Percentiles rank a stretch among this genome's conserved stretches.
These are phyloP conservation scores for Phytophthora agathidicida DNA, from an alignment of 352 stramenopile species.

Conservation along the genomic window DNA sequence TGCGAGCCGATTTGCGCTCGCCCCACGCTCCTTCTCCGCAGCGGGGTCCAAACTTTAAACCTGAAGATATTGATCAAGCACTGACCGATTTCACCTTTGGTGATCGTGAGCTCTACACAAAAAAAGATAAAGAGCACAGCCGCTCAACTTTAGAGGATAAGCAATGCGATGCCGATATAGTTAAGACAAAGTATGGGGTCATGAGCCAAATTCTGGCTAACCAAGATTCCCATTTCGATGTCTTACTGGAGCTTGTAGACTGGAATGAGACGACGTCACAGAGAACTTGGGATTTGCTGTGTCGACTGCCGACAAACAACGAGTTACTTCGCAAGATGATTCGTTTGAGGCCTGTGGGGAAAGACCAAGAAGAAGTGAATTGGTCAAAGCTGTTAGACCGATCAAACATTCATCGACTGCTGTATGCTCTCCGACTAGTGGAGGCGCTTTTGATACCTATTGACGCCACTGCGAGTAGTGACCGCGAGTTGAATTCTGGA, in stretches of 20 bases:
- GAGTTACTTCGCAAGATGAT: slow-evolving; percentile 71
- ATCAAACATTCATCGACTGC: slow-evolving; percentile 53
- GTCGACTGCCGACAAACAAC: slow-evolving; percentile 72
- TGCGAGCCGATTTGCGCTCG: slow-evolving; percentile 49
- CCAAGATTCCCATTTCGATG: slow-evolving; percentile 53
- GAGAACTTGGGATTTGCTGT: slow-evolving; percentile 78
- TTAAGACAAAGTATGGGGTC: slow-evolving; percentile 33
- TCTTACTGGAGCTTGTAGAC: slow-evolving; percentile 65
- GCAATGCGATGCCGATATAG: not conserved
- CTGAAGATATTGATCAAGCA: slow-evolving; percentile 34
- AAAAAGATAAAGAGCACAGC: not conserved
- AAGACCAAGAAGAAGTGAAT: slow-evolving; percentile 21
- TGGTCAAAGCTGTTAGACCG: slow-evolving; percentile 59
- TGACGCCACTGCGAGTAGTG: slow-evolving; percentile 1
- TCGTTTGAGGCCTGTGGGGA: slow-evolving; percentile 36
- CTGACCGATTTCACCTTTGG: slow-evolving; percentile 14
- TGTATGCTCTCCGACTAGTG: slow-evolving; percentile 73
- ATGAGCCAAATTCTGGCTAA: slow-evolving; percentile 71
- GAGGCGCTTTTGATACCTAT: slow-evolving; percentile 69
- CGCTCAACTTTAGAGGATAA: not conserved
- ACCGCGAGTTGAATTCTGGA: slow-evolving; percentile 40
- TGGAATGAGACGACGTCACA: slow-evolving; percentile 56
- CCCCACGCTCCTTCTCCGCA: slow-evolving; percentile 44
- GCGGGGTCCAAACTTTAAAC: slow-evolving; percentile 52
- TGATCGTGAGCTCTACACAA: not conserved